Conservation (phyloP, 768 basidiomycete species). For the Dacryopinax spathularia region DNA sequence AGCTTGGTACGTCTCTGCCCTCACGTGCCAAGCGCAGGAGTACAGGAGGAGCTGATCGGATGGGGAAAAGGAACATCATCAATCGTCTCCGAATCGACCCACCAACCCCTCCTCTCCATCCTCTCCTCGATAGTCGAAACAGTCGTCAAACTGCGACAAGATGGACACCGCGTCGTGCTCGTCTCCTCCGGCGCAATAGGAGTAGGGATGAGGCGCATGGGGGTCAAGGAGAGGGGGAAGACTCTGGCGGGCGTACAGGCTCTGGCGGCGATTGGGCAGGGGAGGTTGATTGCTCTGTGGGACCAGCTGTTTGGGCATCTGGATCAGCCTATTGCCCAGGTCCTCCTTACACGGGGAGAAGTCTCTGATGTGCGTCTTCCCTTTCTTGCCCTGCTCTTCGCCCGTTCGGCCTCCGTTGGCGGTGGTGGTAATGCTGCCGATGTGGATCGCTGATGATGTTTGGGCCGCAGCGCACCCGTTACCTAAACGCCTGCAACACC, state of each 20-base stretch:
- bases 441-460: background rate
- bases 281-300: slow-evolving; percentile 88
- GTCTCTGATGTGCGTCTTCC: slow-evolving; percentile 71
- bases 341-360: slow-evolving; percentile 85
- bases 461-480: slow-evolving; percentile 63
- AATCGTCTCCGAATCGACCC: slow-evolving; percentile 87
- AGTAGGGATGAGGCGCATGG: slow-evolving; percentile 87
- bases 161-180: slow-evolving; percentile 88
- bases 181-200: slow-evolving; percentile 97
- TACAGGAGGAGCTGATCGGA: background rate
- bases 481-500: slow-evolving; percentile 92
- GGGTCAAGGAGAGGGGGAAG: slow-evolving; percentile 62
- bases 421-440: slow-evolving; percentile 6
- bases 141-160: slow-evolving; percentile 54
- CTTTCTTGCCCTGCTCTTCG: background rate
- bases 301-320: slow-evolving; percentile 91
- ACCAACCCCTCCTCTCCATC: slow-evolving; percentile 79
- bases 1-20: slow-evolving; percentile 48
- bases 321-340: slow-evolving; percentile 90
- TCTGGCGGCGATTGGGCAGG: slow-evolving; percentile 92
- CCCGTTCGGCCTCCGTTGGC: background rate
- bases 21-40: background rate
- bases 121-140: slow-evolving; percentile 89
- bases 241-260: slow-evolving; percentile 90
- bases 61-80: slow-evolving; percentile 70